Evolutionary conservation across 305 asterid genomes (phyloP), one percentile per base, ranked within the genome.

Genomic region (Fraxinus ornus): DNA sequence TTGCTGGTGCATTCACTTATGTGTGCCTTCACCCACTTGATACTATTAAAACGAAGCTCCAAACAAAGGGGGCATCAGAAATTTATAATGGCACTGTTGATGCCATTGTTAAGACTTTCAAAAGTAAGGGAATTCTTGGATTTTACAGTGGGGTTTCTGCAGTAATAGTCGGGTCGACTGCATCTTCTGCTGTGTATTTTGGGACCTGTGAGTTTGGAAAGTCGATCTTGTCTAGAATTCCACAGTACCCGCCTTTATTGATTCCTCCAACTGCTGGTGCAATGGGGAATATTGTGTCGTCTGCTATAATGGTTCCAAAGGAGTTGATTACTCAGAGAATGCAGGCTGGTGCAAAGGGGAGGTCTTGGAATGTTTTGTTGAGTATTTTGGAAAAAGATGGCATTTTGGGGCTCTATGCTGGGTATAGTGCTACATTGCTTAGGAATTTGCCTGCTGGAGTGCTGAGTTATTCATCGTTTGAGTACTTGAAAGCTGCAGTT

Each of bases 201-300:
- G 98, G 99, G 62, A 96, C 98, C 5, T 95, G 99, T 84, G 98
- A 95, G 88, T 94, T 94, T 82, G 99, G 99, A 0, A 95, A 95
- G 83, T 95, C 98, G 39, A 62, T 96, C 60, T 81, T 96, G 85
- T 91, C 98, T 4, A 91, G 87, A 85, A 81, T 90, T 36, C 88
- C 70, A 17, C 80, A 87, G 26, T 96, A 79, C 52, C 98, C 98
- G 41, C 79, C 90, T 35, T 49, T 96, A 57, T 80, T 96, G 87
- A 94, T 96, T 80, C 99, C 99, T 79, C 99, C 99, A 0, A 91
- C 97, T 55, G 98, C 98, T 57, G 98, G 99, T 66, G 99, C 98
- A 3, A 96, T 94, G 99, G 99, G 98, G 82, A 96, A 96, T 80
- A 91, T 96, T 1, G 89, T 92, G 28, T 96, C 99, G 4, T 96